Conservation (phyloP, 108 stramenopile genomes). For the Skeletonema costatum region DNA sequence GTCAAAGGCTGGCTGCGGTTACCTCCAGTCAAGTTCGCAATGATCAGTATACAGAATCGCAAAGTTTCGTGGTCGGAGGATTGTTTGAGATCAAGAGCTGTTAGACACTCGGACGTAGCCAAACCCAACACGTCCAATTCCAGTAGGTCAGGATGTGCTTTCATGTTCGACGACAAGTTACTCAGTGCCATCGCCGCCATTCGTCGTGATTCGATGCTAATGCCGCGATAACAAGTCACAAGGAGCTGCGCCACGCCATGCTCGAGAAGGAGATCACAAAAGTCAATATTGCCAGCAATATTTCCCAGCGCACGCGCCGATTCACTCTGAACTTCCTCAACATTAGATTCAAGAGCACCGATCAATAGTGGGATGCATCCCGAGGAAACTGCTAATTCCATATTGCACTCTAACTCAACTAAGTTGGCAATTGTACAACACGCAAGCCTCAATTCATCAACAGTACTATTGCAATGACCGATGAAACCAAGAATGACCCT, state of each 20-base stretch:
- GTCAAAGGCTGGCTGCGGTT: constrained; percentile 57
- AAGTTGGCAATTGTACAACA: constrained; percentile 87
- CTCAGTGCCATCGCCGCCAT: constrained; percentile 75
- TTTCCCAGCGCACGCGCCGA: constrained; percentile 82
- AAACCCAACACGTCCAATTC: constrained; percentile 60
- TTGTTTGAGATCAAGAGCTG: constrained; percentile 70
- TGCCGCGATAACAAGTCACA: constrained; percentile 61
- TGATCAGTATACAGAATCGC: constrained; percentile 71
- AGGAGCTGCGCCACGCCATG: constrained; percentile 55
- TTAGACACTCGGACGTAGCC: constrained; percentile 50
- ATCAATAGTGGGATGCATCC: constrained; percentile 70
- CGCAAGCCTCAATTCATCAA: constrained; percentile 57
- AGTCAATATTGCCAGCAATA: constrained; percentile 80
- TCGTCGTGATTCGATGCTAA: constrained; percentile 50
- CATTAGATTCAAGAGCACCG: constrained; percentile 47
- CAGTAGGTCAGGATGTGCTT: constrained; percentile 65
- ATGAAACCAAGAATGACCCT: constrained; percentile 60
- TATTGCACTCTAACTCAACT: constrained; percentile 72
- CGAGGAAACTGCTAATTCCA: constrained; percentile 62
- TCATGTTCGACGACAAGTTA: constrained; percentile 68
- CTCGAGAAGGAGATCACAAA: constrained; percentile 61
- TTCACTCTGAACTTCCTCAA: constrained; percentile 64
- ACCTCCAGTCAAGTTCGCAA: constrained; percentile 69
- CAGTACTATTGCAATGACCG: constrained; percentile 1
- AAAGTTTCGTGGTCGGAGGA: constrained; percentile 74